These are phyloP conservation scores for Marasmius tenuissimus DNA, from an alignment of 1,284 basidiomycete species.

Conservation along the genomic window DNA sequence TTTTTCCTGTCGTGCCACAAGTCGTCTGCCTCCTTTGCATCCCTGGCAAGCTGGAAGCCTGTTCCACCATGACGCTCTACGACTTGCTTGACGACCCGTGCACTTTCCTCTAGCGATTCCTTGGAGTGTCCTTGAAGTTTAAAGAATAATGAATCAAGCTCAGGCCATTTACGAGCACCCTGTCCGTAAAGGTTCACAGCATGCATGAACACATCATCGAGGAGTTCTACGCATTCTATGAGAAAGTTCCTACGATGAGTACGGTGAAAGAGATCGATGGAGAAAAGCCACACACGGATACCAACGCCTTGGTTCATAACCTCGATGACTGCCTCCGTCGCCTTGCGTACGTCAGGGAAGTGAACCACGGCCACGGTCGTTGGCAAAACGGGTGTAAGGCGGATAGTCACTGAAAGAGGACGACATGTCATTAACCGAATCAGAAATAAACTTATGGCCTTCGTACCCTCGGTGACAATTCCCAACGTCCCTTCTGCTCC, in stretches of 20 bases:
- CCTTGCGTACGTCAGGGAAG: conserved; percentile 63
- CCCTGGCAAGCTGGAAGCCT: conserved; percentile 69
- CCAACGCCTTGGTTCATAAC: conserved; percentile 74
- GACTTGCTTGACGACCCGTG: conserved; percentile 57
- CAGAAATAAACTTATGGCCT: background rate
- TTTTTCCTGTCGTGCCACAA: conserved; percentile 90
- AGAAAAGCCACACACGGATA: conserved; percentile 46
- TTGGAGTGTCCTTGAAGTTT: conserved; percentile 80
- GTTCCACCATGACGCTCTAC: conserved; percentile 66
- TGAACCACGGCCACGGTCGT: conserved; percentile 72
- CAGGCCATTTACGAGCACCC: conserved; percentile 60
- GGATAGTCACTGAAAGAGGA: conserved; percentile 19
- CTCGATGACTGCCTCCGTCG: conserved; percentile 74
- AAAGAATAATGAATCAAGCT: conserved; percentile 80
- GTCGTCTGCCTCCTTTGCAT: conserved; percentile 68
- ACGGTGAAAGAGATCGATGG: background rate
- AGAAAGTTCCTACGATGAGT: background rate
- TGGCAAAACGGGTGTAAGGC: conserved; percentile 32
- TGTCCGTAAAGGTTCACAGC: conserved; percentile 68
- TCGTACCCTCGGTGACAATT: conserved; percentile 83
- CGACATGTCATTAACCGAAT: conserved; percentile 23
- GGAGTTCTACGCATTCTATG: conserved; percentile 75
- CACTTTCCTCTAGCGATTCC: conserved; percentile 62
- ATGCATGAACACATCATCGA: conserved; percentile 71
- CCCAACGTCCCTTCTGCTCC: conserved; percentile 95